These are phyloP conservation scores for Fraxinus xanthoxyloides DNA, from an alignment of 305 asterid genomes.

Conservation along the genomic window DNA sequence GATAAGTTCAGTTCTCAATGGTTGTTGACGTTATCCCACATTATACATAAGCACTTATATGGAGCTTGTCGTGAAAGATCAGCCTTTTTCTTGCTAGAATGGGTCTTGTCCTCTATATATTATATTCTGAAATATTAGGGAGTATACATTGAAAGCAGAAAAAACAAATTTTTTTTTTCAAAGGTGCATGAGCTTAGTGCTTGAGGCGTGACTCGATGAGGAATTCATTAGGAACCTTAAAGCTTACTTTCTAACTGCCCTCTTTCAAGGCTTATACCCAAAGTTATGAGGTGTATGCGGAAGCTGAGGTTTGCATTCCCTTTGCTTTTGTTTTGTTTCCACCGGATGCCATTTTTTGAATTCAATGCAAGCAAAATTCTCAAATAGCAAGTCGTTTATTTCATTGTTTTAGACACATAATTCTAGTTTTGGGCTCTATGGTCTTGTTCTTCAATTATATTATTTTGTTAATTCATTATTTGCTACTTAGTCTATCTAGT, in stretches of 20 bases:
- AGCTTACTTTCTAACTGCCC: background rate
- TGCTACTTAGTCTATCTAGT: background rate
- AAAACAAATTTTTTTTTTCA: background rate
- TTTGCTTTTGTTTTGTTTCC: background rate
- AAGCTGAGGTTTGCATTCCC: background rate
- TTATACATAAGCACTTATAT: background rate
- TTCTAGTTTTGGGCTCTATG: background rate
- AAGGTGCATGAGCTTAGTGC: background rate
- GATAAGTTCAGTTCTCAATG: background rate
- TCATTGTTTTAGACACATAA: background rate
- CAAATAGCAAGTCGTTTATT: background rate
- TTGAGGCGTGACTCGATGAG: background rate
- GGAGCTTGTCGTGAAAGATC: constrained; percentile 1
- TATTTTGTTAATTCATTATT: background rate
- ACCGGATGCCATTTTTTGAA: background rate
- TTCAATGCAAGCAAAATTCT: background rate
- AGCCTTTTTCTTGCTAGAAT: background rate
- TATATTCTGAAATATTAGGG: background rate
- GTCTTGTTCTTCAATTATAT: background rate
- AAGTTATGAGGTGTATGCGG: background rate
- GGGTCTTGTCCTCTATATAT: background rate
- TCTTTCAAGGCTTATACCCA: background rate
- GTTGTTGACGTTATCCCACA: background rate
- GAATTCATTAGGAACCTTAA: background rate
- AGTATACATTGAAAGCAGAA: background rate